These are phyloP conservation scores for Apiotrichum laibachii DNA, from an alignment of 1,284 basidiomycete genomes.

Conservation along the genomic window DNA sequence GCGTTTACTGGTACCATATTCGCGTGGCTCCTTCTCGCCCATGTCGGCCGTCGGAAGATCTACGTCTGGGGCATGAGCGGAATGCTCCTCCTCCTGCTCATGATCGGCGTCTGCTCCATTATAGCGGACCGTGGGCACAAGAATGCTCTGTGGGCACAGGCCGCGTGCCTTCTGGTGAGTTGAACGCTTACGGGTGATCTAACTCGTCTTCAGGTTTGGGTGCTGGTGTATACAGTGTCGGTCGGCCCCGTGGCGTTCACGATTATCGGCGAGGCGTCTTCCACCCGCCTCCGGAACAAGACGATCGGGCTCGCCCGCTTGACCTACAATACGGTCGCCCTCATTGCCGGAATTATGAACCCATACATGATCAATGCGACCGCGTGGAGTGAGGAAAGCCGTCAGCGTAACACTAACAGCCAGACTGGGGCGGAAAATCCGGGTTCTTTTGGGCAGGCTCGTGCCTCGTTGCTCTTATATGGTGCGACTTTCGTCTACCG, in stretches of 20 bases:
- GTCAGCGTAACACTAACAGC: conserved; percentile 26
- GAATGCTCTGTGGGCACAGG: neutral
- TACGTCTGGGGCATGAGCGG: conserved; percentile 48
- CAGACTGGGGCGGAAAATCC: conserved; percentile 30
- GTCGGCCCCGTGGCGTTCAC: conserved; percentile 32
- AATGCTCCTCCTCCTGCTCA: conserved; percentile 44
- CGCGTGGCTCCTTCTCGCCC: neutral
- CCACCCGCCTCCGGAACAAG: conserved; percentile 51
- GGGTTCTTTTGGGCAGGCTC: conserved; percentile 46
- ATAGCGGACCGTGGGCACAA: conserved; percentile 5
- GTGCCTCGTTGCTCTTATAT: neutral
- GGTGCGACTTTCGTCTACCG: conserved; percentile 41
- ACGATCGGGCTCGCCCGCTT: conserved; percentile 53
- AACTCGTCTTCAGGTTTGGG: neutral
- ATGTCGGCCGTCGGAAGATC: conserved; percentile 31
- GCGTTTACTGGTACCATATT: conserved; percentile 7
- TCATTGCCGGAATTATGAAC: conserved; percentile 16
- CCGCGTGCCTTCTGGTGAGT: conserved; percentile 19
- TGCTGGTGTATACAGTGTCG: conserved; percentile 22
- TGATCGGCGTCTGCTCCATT: conserved; percentile 37
- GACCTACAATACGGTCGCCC: conserved; percentile 43
- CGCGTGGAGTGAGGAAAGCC: conserved; percentile 24
- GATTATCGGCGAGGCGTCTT: conserved; percentile 45
- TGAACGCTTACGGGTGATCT: neutral
- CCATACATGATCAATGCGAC: conserved; percentile 41